Base-by-base conservation (phyloP, 2,329 filamentous ascomycete species). In the Talaromyces sp. region DNA sequence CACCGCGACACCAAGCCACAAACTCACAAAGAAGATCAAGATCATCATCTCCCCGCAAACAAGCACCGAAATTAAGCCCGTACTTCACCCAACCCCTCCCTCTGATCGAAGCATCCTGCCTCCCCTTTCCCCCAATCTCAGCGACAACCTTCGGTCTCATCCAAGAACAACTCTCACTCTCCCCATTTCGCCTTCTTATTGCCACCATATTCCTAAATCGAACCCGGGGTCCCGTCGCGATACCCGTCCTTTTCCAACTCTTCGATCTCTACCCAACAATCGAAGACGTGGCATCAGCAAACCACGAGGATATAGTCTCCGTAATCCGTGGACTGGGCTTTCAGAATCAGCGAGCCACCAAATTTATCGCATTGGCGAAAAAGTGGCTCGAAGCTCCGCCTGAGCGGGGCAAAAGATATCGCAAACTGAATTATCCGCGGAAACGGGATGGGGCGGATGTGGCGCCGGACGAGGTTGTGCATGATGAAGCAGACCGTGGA, bases 151-250 rank as follows among this genome's bases (percentile, higher is more conserved):
- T 96, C 71, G 92, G 92, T 0, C 82, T 97, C 1, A 86, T 96
- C 40, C 93, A 97, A 73, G 93, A 96, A 72, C 84, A 88, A 66
- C 84, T 96, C 16, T 86, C 87, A 1, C 75, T 84, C 57, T 83
- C 92, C 62, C 89, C 92, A 0, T 96, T 96, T 74, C 88, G 87
- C 66, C 84, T 97, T 1, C 83, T 96, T 1, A 81, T 96, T 33
- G 92, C 90, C 12, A 88, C 92, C 5, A 92, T 91, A 0, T 93
- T 96, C 69, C 85, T 96, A 33, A 93, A 93, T 73, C 87, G 89
- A 64, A 96, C 92, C 0, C 82, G 85, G 2, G 93, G 91, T 11
- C 83, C 81, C 54, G 82, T 85, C 9, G 91, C 92, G 3, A 87
- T 95, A 31, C 93, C 93, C 0, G 82, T 89, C 0, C 89, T 96